Conservation (phyloP, 257 asterid species). For the Anisodus tanguticus region DNA sequence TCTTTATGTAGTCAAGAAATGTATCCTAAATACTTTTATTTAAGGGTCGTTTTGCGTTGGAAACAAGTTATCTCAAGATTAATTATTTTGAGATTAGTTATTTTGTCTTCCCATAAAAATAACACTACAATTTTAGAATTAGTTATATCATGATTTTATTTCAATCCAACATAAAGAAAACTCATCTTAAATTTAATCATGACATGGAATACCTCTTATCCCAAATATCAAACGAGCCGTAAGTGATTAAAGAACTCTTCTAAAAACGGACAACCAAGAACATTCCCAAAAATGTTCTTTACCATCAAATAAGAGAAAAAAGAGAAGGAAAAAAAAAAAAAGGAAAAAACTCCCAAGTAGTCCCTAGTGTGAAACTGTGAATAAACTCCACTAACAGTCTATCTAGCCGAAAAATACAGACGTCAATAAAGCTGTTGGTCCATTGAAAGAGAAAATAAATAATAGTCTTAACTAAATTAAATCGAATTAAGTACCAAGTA, state of each 20-base stretch:
- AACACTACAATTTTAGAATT: too few species aligned
- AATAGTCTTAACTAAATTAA: constrained; percentile 29
- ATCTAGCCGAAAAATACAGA: background rate
- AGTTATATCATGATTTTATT: too few species aligned
- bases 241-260: background rate
- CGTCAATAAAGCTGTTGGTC: constrained; percentile 4
- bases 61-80: too few species aligned
- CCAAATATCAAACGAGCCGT: too few species aligned
- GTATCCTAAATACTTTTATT: background rate
- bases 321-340: too few species aligned
- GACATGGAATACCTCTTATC: too few species aligned
- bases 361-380: background rate
- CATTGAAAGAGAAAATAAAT: background rate
- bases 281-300: background rate
- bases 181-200: too few species aligned
- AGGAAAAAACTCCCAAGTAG: background rate
- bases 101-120: too few species aligned
- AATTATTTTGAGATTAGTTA: too few species aligned
- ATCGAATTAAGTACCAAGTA: background rate
- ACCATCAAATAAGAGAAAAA: background rate
- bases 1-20: background rate
- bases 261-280: background rate
- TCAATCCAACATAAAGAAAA: too few species aligned
- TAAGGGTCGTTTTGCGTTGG: background rate
- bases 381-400: background rate